Conservation (phyloP, 176 grass and related monocot species). For the Cenchrus purpureus region DNA sequence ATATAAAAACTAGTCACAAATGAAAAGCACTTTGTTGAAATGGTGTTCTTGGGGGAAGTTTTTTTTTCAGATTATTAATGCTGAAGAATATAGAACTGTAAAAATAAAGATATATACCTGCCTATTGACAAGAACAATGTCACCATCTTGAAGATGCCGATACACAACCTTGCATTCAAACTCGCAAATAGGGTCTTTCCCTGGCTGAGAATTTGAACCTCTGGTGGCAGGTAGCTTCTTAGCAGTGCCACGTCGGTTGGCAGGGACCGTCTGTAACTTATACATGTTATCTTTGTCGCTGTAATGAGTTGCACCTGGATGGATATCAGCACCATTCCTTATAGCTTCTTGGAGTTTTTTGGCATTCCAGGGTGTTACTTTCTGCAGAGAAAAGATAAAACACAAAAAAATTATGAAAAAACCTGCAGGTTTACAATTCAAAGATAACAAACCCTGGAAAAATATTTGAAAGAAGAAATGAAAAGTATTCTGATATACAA, state of each 20-base stretch:
- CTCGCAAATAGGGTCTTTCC: slow-evolving; percentile 70
- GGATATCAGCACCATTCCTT: slow-evolving; percentile 77
- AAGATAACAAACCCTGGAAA: slow-evolving; percentile 17
- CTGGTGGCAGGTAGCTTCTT: slow-evolving; percentile 70
- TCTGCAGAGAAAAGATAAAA: slow-evolving; percentile 44
- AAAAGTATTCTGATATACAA: not conserved
- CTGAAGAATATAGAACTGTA: slow-evolving; percentile 17
- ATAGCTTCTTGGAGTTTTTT: slow-evolving; percentile 70
- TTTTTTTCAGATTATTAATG: not conserved
- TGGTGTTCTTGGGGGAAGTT: not conserved
- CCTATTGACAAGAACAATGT: slow-evolving; percentile 91
- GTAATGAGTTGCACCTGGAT: slow-evolving; percentile 86
- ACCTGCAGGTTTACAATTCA: not conserved
- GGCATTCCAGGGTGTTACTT: slow-evolving; percentile 85
- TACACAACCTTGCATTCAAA: slow-evolving; percentile 88
- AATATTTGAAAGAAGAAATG: not conserved
- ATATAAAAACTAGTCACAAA: not conserved
- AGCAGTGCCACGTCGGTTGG: slow-evolving; percentile 48
- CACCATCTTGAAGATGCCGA: slow-evolving; percentile 89
- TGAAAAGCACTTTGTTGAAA: slow-evolving; percentile 18
- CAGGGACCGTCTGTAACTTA: slow-evolving; percentile 55
- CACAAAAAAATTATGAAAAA: slow-evolving; percentile 22
- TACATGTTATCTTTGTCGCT: slow-evolving; percentile 59
- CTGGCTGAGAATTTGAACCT: slow-evolving; percentile 56
- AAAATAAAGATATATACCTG: slow-evolving; percentile 65